Base-by-base conservation (phyloP, 2,329 filamentous ascomycete species). In the Fusarium cyanostomum region DNA sequence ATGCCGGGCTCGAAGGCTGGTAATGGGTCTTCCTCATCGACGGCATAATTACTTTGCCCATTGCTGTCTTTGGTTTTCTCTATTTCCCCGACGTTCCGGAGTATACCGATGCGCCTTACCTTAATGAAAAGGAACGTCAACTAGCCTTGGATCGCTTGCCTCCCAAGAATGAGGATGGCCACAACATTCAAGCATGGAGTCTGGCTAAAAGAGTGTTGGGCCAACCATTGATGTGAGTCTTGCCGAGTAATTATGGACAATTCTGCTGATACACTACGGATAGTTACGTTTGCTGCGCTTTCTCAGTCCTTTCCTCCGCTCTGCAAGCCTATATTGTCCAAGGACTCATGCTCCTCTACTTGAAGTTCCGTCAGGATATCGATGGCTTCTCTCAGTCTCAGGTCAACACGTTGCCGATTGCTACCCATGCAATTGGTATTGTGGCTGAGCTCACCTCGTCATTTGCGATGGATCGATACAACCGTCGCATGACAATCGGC, bases 1-100 rank as follows among this genome's bases (percentile, higher is more conserved):
- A 78, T 0, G 69, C 68, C 3, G 80, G 81, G 0, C 60, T 70
- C 0, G 56, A 39, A 2, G 83, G 81, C 0, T 87, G 85, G 85
- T 75, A 83, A 31, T 82, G 79, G 80, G 71, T 80, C 0, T 70
- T 70, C 7, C 15, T 70, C 1, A 70, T 70, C 1, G 67, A 70
- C 1, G 67, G 67, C 0, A 68, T 70, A 0, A 70, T 70, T 2
- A 70, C 67, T 0, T 3, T 61, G 0, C 67, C 67, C 1, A 45
- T 65, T 4, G 67, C 67, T 1, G 6, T 69, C 2, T 70, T 70
- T 41, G 67, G 67, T 0, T 70, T 56, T 33, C 33, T 70, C 3
- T 70, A 52, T 15, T 70, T 70, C 2, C 68, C 68, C 0, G 68
- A 70, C 11, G 57, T 69, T 0, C 68, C 83, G 0, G 77, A 78